A percentile compares a stretch with the other conserved stretches of the same genome.
Evolutionary conservation across 768 basidiomycete species (phyloP).

Genomic region (Tricholoma hemisulphureum): DNA sequence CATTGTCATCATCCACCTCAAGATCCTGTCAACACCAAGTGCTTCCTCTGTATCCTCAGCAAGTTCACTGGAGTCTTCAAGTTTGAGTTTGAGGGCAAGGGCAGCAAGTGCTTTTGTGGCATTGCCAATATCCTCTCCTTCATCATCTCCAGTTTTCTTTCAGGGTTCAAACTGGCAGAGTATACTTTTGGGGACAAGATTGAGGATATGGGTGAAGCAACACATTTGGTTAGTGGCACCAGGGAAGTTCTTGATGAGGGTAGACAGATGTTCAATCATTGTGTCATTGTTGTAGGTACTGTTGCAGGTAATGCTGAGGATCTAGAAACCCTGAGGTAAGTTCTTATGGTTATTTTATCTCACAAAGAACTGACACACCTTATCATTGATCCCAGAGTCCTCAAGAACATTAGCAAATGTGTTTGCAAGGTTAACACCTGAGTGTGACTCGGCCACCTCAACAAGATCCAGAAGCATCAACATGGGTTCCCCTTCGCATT

Average conservation of each 20-base stretch:
- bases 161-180: too few species aligned
- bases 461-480: conserved; percentile 33
- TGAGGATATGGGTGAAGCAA: conserved; percentile 45
- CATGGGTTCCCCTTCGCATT: conserved; percentile 20
- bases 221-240: conserved; percentile 21
- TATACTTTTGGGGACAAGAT: too few species aligned
- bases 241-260: conserved; percentile 18
- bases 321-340: conserved; percentile 14
- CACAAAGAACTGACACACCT: too few species aligned
- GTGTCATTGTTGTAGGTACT: conserved; percentile 36
- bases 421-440: conserved; percentile 32
- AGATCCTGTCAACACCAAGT: too few species aligned
- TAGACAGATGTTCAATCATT: conserved; percentile 30
- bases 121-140: not conserved
- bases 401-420: conserved; percentile 32
- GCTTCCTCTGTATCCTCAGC: conserved; percentile 2
- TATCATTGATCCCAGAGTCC: conserved; percentile 21
- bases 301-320: conserved; percentile 34
- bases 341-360: too few species aligned
- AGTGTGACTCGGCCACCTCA: conserved; percentile 36
- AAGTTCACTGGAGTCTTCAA: not conserved
- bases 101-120: not conserved
- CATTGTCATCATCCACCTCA: conserved; percentile 22
- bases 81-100: not conserved
- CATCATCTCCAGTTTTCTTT: too few species aligned